Base-by-base conservation (phyloP, 1,284 basidiomycete species). In the Gomphus sp. region DNA sequence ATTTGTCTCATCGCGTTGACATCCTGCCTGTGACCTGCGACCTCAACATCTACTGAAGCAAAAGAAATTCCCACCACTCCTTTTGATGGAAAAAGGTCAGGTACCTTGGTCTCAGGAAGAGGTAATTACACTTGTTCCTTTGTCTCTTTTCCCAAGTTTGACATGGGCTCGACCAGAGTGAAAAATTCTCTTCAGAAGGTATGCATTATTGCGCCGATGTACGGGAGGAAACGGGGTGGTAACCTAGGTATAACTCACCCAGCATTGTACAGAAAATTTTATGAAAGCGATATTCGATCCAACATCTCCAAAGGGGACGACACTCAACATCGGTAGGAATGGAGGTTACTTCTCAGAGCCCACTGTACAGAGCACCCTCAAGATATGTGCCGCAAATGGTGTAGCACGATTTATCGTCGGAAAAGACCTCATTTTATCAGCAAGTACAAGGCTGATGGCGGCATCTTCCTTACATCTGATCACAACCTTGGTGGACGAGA, bases 251-350 rank as follows among this genome's bases (percentile, higher is more conserved):
- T 36, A 61, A 39, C 60, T 66, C 70, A 31, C 28, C 28, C 28
- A 92, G 86, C 85, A 98, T 78, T 99, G 99, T 79, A 99, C 97
- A 51, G 96, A 99, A 76, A 99, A 99, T 81, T 99, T 99, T 69
- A 74, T 98, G 61, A 96, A 98, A 74, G 78, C 94, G 66, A 99
- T 94, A 74, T 85, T 99, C 66, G 86, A 92, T 67, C 91, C 94
- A 59, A 92, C 98, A 74, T 80, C 86, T 14, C 83, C 87, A 53
- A 78, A 87, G 62, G 93, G 86, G 41, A 79, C 87, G 61, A 98
- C 95, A 11, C 80, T 99, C 64, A 96, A 98, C 66, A 85, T 99
- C 67, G 96, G 96, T 59, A 97, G 96, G 62, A 97, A 99, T 72
- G 96, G 97, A 45, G 92, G 96, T 61, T 99, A 82, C 81, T 97